These are phyloP conservation scores for Pseudocercospora vitis DNA, from an alignment of 2,329 filamentous ascomycete genomes.

Conservation along the genomic window DNA sequence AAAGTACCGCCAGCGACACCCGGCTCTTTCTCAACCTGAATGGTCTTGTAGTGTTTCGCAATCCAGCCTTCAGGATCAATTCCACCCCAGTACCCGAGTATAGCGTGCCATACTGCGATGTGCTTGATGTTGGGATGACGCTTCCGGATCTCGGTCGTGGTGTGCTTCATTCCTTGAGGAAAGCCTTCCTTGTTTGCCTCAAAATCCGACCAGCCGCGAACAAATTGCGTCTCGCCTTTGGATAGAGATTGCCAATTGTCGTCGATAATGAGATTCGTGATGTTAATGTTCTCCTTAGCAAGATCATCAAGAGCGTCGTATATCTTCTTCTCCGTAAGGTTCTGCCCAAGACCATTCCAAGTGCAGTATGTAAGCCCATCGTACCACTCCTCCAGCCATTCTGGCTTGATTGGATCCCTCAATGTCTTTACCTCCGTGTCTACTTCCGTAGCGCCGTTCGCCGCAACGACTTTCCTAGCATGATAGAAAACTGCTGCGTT, in stretches of 20 bases:
- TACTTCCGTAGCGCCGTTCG: conserved; percentile 46
- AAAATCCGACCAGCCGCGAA: conserved; percentile 71
- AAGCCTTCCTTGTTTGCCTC: conserved; percentile 81
- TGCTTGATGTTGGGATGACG: conserved; percentile 71
- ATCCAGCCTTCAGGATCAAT: conserved; percentile 74
- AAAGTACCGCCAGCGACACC: conserved; percentile 65
- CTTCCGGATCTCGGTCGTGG: conserved; percentile 67
- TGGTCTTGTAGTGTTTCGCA: conserved; percentile 74
- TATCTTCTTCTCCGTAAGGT: conserved; percentile 78
- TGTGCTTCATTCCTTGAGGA: conserved; percentile 72
- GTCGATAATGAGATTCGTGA: conserved; percentile 89
- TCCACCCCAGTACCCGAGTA: conserved; percentile 87
- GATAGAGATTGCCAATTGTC: conserved; percentile 89
- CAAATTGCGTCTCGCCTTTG: conserved; percentile 55
- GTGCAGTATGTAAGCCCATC: conserved; percentile 94
- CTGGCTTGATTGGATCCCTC: conserved; percentile 49
- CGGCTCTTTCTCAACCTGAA: conserved; percentile 55
- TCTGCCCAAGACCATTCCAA: conserved; percentile 89
- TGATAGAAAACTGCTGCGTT: conserved; percentile 84
- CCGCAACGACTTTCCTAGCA: conserved; percentile 65
- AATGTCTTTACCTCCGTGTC: conserved; percentile 49
- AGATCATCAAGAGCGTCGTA: conserved; percentile 71
- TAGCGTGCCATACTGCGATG: conserved; percentile 90
- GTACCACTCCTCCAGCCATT: conserved; percentile 70
- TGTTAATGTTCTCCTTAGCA: conserved; percentile 67